Conservation (phyloP, 116 monocot genomes). For the Dioscorea cayenensis region DNA sequence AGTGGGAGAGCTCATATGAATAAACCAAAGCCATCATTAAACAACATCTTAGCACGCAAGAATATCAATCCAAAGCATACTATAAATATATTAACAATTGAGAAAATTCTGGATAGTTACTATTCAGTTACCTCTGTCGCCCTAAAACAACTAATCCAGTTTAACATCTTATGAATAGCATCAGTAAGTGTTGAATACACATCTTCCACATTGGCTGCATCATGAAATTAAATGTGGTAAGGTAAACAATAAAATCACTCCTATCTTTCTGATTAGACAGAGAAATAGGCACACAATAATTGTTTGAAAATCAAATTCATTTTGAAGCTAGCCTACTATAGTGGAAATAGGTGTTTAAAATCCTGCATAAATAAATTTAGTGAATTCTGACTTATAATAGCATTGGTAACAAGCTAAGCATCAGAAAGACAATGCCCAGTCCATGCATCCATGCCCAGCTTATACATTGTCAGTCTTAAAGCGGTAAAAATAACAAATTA, state of each 20-base stretch:
- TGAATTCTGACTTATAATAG: too few species aligned
- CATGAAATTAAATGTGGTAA: conserved; percentile 4
- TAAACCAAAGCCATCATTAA: not conserved
- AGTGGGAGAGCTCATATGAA: not conserved
- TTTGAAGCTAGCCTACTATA: not conserved
- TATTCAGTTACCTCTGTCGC: conserved; percentile 30
- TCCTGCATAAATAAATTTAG: too few species aligned
- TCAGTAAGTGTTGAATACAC: conserved; percentile 40
- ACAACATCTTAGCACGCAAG: not conserved
- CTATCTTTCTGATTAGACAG: not conserved
- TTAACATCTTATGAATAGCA: conserved; percentile 65
- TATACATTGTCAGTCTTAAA: too few species aligned
- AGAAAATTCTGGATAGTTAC: not conserved
- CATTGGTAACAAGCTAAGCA: too few species aligned
- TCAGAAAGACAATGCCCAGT: too few species aligned
- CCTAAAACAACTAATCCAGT: conserved; percentile 64
- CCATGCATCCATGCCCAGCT: not conserved
- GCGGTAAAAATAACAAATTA: too few species aligned
- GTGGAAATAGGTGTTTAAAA: too few species aligned
- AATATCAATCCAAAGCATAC: not conserved
- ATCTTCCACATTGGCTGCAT: conserved; percentile 62
- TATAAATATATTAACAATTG: not conserved
- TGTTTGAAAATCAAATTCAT: not conserved
- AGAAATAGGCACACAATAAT: not conserved
- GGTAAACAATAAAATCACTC: not conserved